A percentile compares a stretch with the other conserved stretches of the same genome.
Evolutionary conservation across 2,329 filamentous ascomycete species (phyloP).

Genomic region (Clarireedia homoeocarpa): DNA sequence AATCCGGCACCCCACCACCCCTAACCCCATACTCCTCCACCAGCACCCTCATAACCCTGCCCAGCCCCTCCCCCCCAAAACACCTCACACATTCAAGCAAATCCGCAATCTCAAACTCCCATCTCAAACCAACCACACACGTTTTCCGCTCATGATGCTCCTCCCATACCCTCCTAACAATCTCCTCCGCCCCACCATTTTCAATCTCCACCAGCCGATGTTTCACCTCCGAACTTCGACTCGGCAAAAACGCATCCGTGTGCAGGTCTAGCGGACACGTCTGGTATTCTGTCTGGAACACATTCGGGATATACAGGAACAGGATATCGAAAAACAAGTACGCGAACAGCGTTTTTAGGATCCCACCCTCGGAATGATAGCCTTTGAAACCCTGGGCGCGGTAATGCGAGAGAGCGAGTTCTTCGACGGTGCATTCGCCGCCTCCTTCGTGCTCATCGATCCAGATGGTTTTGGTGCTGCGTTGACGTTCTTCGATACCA

Average conservation of each 20-base stretch:
- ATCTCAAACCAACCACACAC: conserved; percentile 86
- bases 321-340: conserved; percentile 91
- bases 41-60: conserved; percentile 83
- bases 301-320: conserved; percentile 89
- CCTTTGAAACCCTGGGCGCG: conserved; percentile 79
- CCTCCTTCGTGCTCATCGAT: conserved; percentile 64
- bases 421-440: conserved; percentile 80
- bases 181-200: conserved; percentile 64
- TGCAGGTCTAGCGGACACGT: conserved; percentile 88
- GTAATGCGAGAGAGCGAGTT: conserved; percentile 88
- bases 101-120: conserved; percentile 76
- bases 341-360: conserved; percentile 82
- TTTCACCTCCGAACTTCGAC: conserved; percentile 84
- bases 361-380: conserved; percentile 86
- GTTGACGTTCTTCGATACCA: conserved; percentile 24
- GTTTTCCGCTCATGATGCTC: conserved; percentile 63
- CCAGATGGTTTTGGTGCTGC: conserved; percentile 75
- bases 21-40: conserved; percentile 88
- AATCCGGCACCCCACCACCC: conserved; percentile 82
- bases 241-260: conserved; percentile 85
- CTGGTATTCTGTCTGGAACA: conserved; percentile 94
- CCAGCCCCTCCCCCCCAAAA: conserved; percentile 74
- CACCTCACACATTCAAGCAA: conserved; percentile 70
- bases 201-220: conserved; percentile 76
- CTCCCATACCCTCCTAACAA: conserved; percentile 63